A percentile compares a stretch with the other conserved stretches of the same genome.
phyloP scores from a whole-genome alignment of 805 yeast species.

The Citeromyces matritensis region DNA sequence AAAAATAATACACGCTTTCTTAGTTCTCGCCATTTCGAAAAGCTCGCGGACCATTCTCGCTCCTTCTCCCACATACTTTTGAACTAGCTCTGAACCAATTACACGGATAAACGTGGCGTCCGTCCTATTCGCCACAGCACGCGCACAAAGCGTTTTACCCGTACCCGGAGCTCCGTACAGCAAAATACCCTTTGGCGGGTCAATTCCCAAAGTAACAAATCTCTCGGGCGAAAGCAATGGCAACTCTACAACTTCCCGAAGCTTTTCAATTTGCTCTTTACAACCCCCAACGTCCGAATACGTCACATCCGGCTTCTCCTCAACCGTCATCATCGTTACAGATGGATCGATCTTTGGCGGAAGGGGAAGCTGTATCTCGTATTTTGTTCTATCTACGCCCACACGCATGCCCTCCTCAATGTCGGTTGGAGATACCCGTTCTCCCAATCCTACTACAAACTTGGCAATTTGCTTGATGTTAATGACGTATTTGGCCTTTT shows the following conservation, averaged over 20 bases:
- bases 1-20: slow-evolving; percentile 94
- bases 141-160: slow-evolving; percentile 94
- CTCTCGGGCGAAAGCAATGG: slow-evolving; percentile 93
- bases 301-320: slow-evolving; percentile 98
- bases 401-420: slow-evolving; percentile 99
- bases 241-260: slow-evolving; percentile 90
- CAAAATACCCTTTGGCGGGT: slow-evolving; percentile 96
- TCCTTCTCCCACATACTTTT: slow-evolving; percentile 98
- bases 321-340: slow-evolving; percentile 99
- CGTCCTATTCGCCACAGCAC: slow-evolving; percentile 98
- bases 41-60: slow-evolving; percentile 98
- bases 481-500: slow-evolving; percentile 84
- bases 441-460: slow-evolving; percentile 93
- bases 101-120: slow-evolving; percentile 98
- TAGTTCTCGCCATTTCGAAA: slow-evolving; percentile 97
- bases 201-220: slow-evolving; percentile 92
- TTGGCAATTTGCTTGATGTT: slow-evolving; percentile 97
- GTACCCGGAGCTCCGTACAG: slow-evolving; percentile 98
- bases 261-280: slow-evolving; percentile 93
- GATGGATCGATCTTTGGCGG: slow-evolving; percentile 97
- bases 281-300: slow-evolving; percentile 98
- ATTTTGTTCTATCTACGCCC: slow-evolving; percentile 95
- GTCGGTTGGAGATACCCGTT: slow-evolving; percentile 95
- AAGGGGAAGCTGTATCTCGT: slow-evolving; percentile 90
- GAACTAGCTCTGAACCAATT: slow-evolving; percentile 96